Evolutionary conservation across 1,139 yeast genomes (phyloP), one percentile per base, ranked within the genome.

Genomic region (Saccharomyces pastorianus): DNA sequence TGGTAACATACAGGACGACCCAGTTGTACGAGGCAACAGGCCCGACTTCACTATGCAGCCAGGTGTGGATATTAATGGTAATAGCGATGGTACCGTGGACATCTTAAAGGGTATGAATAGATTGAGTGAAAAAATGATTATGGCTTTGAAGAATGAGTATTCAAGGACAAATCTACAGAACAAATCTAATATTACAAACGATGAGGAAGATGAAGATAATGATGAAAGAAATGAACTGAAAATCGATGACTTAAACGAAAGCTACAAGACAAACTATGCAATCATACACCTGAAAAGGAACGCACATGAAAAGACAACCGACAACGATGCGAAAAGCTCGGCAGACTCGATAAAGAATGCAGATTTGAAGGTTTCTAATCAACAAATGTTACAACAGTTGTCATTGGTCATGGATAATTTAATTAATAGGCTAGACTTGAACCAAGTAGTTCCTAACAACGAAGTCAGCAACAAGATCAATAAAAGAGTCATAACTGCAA

Each of bases 31-130:
- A 54, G 98, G 97, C 0, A 88, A 89, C 65, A 75, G 78, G 44
- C 96, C 97, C 0, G 98, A 91, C 69, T 75, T 88, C 56, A 91
- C 98, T 7, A 91, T 91, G 97, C 80, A 85, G 58, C 81, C 79
- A 55, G 81, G 82, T 58, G 81, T 75, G 49, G 81, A 77, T 66
- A 73, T 73, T 42, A 77, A 76, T 63, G 79, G 78, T 53, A 73
- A 64, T 51, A 66, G 59, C 52, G 72, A 69, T 52, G 69, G 73
- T 53, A 70, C 74, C 0, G 77, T 88, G 23, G 82, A 88, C 11
- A 83, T 90, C 41, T 78, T 93, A 74, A 79, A 85, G 61, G 88
- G 96, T 58, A 90, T 91, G 95, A 93, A 93, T 70, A 80, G 89
- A 57, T 74, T 93, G 51, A 85, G 95, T 61, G 83, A 89, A 55